phyloP scores from a whole-genome alignment of 441 rosid genomes.

The Erodium trifolium region DNA sequence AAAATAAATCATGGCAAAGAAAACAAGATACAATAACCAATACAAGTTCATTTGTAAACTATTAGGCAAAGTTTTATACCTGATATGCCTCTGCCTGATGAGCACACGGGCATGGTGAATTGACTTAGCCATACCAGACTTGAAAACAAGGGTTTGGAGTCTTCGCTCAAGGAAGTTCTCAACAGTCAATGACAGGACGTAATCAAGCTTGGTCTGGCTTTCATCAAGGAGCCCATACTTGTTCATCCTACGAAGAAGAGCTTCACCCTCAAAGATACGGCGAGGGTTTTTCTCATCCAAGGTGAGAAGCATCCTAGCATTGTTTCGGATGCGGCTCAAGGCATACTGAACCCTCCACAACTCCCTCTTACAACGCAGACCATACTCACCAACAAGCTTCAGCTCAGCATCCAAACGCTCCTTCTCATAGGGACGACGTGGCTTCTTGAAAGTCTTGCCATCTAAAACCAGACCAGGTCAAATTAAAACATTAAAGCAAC shows the following conservation, averaged over 20 bases:
- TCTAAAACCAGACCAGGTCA: slow-evolving; percentile 29
- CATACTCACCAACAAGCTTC: slow-evolving; percentile 72
- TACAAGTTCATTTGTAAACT: background rate
- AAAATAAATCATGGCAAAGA: background rate
- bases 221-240: slow-evolving; percentile 71
- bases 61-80: slow-evolving; percentile 27
- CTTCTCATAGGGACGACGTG: slow-evolving; percentile 88
- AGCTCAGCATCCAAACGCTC: slow-evolving; percentile 80
- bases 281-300: slow-evolving; percentile 76
- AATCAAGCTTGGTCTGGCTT: slow-evolving; percentile 60
- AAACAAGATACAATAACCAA: background rate
- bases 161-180: too few species aligned
- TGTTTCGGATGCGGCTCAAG: slow-evolving; percentile 74
- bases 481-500: background rate
- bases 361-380: slow-evolving; percentile 81
- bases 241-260: slow-evolving; percentile 75
- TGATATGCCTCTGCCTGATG: slow-evolving; percentile 81
- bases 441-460: slow-evolving; percentile 93
- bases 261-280: slow-evolving; percentile 80
- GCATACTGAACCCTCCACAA: slow-evolving; percentile 87
- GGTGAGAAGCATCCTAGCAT: slow-evolving; percentile 73
- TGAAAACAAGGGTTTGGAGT: too few species aligned
- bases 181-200: too few species aligned
- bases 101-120: slow-evolving; percentile 86
- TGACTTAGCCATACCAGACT: slow-evolving; percentile 30